Conservation (phyloP, 1,284 basidiomycete genomes). For the Amylostereum chailletii region DNA sequence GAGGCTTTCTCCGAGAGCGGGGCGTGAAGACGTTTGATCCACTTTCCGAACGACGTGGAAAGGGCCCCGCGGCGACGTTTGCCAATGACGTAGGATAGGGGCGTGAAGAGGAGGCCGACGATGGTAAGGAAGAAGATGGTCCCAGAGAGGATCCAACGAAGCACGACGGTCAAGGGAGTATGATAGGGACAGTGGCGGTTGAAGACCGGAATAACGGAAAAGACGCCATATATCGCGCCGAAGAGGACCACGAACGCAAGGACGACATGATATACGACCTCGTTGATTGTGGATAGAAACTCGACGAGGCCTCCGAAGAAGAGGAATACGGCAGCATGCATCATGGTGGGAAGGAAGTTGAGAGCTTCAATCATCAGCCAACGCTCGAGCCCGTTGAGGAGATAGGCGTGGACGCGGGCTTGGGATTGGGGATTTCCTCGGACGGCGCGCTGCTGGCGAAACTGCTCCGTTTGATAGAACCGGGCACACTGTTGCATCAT, state of each 20-base stretch:
- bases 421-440: not conserved
- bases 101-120: too few relatives aligned
- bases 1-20: too few relatives aligned
- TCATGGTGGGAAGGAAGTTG: conserved; percentile 14
- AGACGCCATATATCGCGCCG: conserved; percentile 10
- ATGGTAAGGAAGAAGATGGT: not conserved
- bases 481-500: not conserved
- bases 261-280: conserved; percentile 12
- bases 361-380: conserved; percentile 4
- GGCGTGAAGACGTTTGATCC: too few relatives aligned
- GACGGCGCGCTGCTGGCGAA: not conserved
- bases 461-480: not conserved
- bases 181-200: conserved; percentile 15
- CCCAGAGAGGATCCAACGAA: not conserved
- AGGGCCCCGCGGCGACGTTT: too few relatives aligned
- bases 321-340: conserved; percentile 15
- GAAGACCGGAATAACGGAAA: conserved; percentile 14
- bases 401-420: not conserved
- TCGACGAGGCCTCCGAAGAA: conserved; percentile 17
- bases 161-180: conserved; percentile 9
- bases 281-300: conserved; percentile 15
- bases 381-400: not conserved
- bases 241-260: conserved; percentile 11
- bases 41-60: too few relatives aligned
- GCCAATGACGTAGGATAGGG: too few relatives aligned